Conservation (phyloP, 2,329 filamentous ascomycete species). For the Paraconiothyrium sp. region DNA sequence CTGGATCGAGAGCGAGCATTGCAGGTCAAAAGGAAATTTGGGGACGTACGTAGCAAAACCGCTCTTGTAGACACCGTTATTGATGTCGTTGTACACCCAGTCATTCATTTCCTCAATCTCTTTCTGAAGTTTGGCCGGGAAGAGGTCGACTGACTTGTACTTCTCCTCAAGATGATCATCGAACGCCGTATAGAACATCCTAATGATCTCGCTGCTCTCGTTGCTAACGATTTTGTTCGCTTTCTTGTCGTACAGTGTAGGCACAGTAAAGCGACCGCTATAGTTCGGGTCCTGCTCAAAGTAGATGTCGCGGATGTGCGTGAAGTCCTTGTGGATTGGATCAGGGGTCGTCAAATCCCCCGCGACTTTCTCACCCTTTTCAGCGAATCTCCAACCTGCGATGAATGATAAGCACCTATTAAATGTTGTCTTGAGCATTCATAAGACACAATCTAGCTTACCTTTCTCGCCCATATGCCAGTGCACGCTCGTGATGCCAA, state of each 20-base stretch:
- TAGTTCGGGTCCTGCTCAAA: conserved; percentile 78
- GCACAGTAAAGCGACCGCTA: conserved; percentile 83
- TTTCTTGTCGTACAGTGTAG: conserved; percentile 84
- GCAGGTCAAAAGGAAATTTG: conserved; percentile 1
- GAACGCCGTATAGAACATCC: conserved; percentile 87
- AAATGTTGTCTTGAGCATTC: neutral
- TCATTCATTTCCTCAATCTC: conserved; percentile 61
- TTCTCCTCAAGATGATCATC: conserved; percentile 63
- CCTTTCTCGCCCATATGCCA: conserved; percentile 81
- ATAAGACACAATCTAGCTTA: neutral
- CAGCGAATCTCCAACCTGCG: conserved; percentile 81
- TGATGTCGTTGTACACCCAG: conserved; percentile 63
- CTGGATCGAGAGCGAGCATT: neutral
- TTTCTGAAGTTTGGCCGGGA: conserved; percentile 55
- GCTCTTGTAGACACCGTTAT: conserved; percentile 63
- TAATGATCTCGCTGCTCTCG: conserved; percentile 90
- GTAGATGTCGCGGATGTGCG: conserved; percentile 81
- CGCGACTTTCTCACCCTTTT: conserved; percentile 66
- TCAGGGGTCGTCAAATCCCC: conserved; percentile 67
- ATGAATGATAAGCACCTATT: neutral
- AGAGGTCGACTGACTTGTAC: conserved; percentile 56
- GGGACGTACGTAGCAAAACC: conserved; percentile 59
- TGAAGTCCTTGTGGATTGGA: conserved; percentile 73
- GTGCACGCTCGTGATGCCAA: conserved; percentile 83
- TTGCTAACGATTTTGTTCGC: conserved; percentile 84